phyloP scores from a whole-genome alignment of 1,139 yeast species.

The Sugiyamaella xylanicola region DNA sequence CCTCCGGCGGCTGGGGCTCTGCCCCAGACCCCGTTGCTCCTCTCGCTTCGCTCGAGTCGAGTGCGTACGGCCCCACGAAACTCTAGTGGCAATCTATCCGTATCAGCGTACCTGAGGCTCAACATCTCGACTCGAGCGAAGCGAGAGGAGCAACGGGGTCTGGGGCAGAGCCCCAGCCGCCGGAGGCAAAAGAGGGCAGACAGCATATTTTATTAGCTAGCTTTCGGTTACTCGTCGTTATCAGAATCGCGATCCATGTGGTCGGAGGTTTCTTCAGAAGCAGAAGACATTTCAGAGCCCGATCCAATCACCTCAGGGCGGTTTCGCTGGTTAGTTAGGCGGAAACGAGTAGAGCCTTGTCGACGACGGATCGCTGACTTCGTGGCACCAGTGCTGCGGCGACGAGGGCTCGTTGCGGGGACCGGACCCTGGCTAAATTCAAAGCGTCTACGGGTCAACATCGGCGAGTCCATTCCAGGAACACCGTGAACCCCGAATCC shows the following conservation, averaged over 20 bases:
- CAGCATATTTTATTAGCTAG: neutral
- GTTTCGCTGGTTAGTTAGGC: neutral
- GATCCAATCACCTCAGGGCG: neutral
- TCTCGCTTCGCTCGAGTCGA: neutral
- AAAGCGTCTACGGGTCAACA: too few species aligned
- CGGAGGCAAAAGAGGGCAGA: neutral
- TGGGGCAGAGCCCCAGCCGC: slow-evolving; percentile 2
- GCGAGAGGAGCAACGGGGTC: neutral
- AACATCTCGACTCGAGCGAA: neutral
- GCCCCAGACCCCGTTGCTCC: neutral
- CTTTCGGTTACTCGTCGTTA: slow-evolving; percentile 5
- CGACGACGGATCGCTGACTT: too few species aligned
- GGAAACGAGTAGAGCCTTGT: neutral
- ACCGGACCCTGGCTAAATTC: too few species aligned
- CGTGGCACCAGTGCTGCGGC: too few species aligned
- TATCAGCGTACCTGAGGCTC: neutral
- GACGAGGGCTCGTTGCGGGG: too few species aligned
- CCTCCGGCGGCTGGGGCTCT: neutral
- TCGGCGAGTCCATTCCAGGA: too few species aligned
- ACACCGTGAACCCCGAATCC: too few species aligned
- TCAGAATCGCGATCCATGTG: slow-evolving; percentile 9
- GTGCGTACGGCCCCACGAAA: too few species aligned
- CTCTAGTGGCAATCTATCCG: neutral
- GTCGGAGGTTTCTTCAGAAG: slow-evolving; percentile 6
- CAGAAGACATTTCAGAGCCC: slow-evolving; percentile 9